These are phyloP conservation scores for Fagus crenata DNA, from an alignment of 306 rosid genomes.

Conservation along the genomic window DNA sequence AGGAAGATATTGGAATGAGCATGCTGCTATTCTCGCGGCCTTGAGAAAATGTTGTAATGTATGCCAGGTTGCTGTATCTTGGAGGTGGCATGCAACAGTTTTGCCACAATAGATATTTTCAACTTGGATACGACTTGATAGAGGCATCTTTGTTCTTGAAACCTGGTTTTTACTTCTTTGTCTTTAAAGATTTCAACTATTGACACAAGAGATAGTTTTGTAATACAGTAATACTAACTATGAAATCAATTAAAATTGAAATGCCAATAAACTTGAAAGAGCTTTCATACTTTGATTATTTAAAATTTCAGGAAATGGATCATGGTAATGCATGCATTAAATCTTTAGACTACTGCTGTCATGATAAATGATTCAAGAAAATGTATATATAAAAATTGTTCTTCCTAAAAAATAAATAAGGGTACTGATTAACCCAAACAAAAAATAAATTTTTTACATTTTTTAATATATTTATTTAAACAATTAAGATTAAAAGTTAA, in stretches of 20 bases:
- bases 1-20: neutral
- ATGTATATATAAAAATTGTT: no score
- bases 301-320: no score
- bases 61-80: neutral
- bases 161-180: slow-evolving; percentile 2
- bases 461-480: no score
- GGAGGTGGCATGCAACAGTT: slow-evolving; percentile 17
- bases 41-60: neutral
- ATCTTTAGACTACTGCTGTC: no score
- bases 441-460: no score
- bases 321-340: no score
- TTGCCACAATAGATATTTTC: no score
- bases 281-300: neutral
- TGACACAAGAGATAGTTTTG: slow-evolving; percentile 2
- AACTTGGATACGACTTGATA: no score
- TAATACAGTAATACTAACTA: slow-evolving; percentile 1
- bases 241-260: slow-evolving; percentile 1
- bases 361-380: no score
- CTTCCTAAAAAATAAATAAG: no score
- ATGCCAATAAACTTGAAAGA: neutral
- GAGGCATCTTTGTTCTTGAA: neutral
- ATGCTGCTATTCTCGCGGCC: slow-evolving; percentile 8
- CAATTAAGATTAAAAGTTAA: no score
- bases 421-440: no score
- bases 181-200: slow-evolving; percentile 5